These are phyloP conservation scores for Pichia cabralensis DNA, from an alignment of 805 yeast genomes.

Conservation along the genomic window DNA sequence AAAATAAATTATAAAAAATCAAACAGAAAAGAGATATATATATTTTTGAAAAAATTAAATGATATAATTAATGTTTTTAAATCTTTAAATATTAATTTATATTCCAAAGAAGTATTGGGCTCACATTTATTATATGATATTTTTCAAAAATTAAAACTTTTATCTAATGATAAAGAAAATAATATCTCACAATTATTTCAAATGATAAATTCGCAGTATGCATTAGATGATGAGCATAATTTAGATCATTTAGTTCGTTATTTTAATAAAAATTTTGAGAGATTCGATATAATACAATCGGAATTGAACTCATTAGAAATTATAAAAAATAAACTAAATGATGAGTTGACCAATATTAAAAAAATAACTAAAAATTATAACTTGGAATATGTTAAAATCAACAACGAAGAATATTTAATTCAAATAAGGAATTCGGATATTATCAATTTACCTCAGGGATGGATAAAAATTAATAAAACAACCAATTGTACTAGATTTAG, in stretches of 20 bases:
- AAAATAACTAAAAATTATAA: slow-evolving; percentile 23
- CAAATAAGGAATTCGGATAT: slow-evolving; percentile 59
- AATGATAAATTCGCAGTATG: slow-evolving; percentile 44
- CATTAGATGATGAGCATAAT: slow-evolving; percentile 40
- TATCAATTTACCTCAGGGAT: slow-evolving; percentile 54
- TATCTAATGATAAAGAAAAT: not conserved
- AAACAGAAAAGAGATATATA: slow-evolving; percentile 49
- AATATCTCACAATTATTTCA: slow-evolving; percentile 6
- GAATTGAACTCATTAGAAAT: slow-evolving; percentile 33
- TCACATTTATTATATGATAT: slow-evolving; percentile 1
- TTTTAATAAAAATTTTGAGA: slow-evolving; percentile 36
- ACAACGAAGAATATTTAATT: slow-evolving; percentile 59
- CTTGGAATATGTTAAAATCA: slow-evolving; percentile 6
- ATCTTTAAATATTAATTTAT: slow-evolving; percentile 9
- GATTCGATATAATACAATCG: slow-evolving; percentile 24
- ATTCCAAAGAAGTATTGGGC: slow-evolving; percentile 15
- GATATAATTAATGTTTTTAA: slow-evolving; percentile 28
- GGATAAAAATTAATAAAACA: slow-evolving; percentile 71
- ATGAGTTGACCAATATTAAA: slow-evolving; percentile 42
- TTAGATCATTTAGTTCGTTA: slow-evolving; percentile 27
- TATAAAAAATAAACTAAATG: slow-evolving; percentile 38
- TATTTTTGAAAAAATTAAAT: slow-evolving; percentile 37
- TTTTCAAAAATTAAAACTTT: slow-evolving; percentile 7
- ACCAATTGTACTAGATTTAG: slow-evolving; percentile 61
- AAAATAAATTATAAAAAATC: slow-evolving; percentile 52